phyloP scores from a whole-genome alignment of 2,329 filamentous ascomycete genomes.

The Albophoma yamanashiensis region DNA sequence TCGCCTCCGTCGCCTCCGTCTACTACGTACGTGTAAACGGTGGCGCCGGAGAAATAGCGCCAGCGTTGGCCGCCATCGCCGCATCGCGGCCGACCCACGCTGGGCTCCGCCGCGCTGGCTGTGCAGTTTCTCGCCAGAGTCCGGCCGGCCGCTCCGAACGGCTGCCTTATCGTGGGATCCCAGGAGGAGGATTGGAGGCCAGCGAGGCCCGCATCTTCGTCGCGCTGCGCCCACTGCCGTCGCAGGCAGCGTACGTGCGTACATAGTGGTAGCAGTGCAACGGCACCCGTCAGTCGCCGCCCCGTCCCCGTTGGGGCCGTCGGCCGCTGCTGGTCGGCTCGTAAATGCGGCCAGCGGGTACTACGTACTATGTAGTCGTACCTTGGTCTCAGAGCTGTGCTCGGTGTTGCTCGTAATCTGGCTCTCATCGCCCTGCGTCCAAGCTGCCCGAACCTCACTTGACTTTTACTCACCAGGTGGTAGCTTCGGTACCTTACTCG shows the following conservation, averaged over 20 bases:
- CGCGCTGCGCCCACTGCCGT: neutral
- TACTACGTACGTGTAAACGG: no score
- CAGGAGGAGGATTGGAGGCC: neutral
- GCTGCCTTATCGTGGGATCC: neutral
- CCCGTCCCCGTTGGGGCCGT: no score
- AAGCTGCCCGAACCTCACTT: no score
- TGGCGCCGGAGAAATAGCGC: neutral
- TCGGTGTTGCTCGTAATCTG: neutral
- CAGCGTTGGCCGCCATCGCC: neutral
- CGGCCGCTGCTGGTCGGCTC: neutral
- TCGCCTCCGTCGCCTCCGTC: no score
- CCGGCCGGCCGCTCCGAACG: neutral
- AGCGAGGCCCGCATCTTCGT: no score
- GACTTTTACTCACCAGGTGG: no score
- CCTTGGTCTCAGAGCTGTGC: neutral
- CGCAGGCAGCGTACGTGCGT: neutral
- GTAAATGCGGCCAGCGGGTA: no score
- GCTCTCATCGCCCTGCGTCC: no score
- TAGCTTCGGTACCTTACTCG: no score
- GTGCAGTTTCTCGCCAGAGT: neutral
- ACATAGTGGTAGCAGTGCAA: neutral
- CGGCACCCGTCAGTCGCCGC: neutral
- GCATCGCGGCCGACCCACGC: neutral
- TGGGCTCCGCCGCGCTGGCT: neutral
- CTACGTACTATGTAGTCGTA: no score